Evolutionary conservation across 257 asterid genomes (phyloP), one percentile per base, ranked within the genome.

Genomic region (Coffea canephora): DNA sequence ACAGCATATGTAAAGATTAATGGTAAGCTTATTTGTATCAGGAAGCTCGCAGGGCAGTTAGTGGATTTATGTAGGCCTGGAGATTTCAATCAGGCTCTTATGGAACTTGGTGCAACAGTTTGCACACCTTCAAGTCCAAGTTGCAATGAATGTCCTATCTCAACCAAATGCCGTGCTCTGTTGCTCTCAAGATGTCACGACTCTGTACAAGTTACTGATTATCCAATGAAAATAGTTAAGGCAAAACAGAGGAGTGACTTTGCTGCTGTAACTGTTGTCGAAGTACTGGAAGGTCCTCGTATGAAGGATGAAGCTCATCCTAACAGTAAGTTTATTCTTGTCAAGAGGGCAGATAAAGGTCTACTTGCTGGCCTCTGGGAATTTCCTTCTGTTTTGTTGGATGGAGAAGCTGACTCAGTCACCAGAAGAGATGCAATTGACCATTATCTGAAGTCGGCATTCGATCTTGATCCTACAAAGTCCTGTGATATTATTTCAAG

Each of bases 291-390:
- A 85, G 89, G 83, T 59, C 74, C 66, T 71, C 79, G 39, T 65
- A 41, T 21, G 75, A 87, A 46, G 62, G 84, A 85, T 75, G 82
- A 8, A 2, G 11, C 89, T 86, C 90, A 81, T 83, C 84, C 87
- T 70, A 87, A 78, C 62, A 86, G 90, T 82, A 90, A 83, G 72
- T 95, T 85, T 87, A 86, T 93, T 88, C 89, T 95, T 52, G 97
- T 93, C 57, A 93, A 89, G 86, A 93, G 99, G 82, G 98, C 98
- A 80, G 91, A 91, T 31, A 84, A 87, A 66, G 99, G 99, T 77
- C 83, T 95, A 89, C 94, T 95, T 81, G 98, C 99, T 71, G 98
- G 98, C 62, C 97, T 93, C 65, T 95, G 99, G 99, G 99, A 95
- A 87, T 95, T 95, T 86, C 98, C 99, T 48, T 92, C 97, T 69